phyloP scores from a whole-genome alignment of 306 rosid species.

The Vachellia pachyceras region DNA sequence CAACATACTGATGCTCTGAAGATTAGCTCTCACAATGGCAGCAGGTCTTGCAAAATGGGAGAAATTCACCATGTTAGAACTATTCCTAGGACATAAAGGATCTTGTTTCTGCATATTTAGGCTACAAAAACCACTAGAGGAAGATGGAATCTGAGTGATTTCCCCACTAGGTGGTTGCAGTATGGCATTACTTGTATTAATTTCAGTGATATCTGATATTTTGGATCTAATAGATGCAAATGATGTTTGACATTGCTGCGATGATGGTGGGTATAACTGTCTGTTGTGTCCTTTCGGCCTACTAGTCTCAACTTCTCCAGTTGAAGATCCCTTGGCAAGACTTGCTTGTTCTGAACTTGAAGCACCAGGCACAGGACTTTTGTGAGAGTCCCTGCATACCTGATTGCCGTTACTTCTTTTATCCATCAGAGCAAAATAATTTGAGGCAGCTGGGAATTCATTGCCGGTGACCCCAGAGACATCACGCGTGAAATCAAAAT shows the following conservation, averaged over 20 bases:
- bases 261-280: conserved; percentile 53
- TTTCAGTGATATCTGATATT: conserved; percentile 49
- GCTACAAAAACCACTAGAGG: conserved; percentile 58
- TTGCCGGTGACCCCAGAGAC: conserved; percentile 59
- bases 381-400: conserved; percentile 54
- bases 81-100: conserved; percentile 49
- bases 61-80: conserved; percentile 67
- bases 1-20: conserved; percentile 56
- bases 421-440: conserved; percentile 52
- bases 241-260: conserved; percentile 64
- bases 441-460: conserved; percentile 46
- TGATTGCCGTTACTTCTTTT: conserved; percentile 55
- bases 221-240: conserved; percentile 58
- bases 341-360: conserved; percentile 55
- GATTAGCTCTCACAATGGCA: conserved; percentile 68
- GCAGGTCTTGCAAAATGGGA: conserved; percentile 94
- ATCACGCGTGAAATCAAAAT: conserved; percentile 75
- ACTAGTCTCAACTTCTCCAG: conserved; percentile 49
- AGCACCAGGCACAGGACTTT: conserved; percentile 47
- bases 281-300: conserved; percentile 49
- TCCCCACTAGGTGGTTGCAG: conserved; percentile 46
- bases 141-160: conserved; percentile 52
- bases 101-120: conserved; percentile 58
- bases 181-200: conserved; percentile 46
- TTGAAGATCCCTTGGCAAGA: conserved; percentile 54